Conservation (phyloP, 2,329 filamentous ascomycete genomes). For the Fusarium luffae region DNA sequence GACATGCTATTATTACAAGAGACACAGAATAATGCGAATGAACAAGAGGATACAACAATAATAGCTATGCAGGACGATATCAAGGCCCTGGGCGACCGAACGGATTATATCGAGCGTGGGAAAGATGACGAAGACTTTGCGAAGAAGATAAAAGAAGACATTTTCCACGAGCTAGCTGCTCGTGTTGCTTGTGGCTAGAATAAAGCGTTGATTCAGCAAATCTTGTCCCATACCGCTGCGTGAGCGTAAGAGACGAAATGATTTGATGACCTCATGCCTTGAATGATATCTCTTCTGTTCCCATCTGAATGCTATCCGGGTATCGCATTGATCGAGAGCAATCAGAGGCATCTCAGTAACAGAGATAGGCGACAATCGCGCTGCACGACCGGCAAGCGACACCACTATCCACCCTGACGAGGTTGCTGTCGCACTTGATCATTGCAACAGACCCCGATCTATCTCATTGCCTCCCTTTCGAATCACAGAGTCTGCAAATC, state of each 20-base stretch:
- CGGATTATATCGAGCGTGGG: not conserved
- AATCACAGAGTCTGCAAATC: not conserved
- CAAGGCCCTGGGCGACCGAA: not conserved
- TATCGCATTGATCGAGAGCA: not conserved
- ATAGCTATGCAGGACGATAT: constrained; percentile 9
- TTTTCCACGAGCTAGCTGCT: constrained; percentile 1
- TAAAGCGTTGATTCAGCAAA: not conserved
- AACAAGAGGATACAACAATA: not conserved
- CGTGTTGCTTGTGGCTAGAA: not conserved
- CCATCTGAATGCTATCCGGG: not conserved
- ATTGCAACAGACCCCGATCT: accelerated
- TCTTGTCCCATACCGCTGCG: not conserved
- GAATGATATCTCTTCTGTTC: not conserved
- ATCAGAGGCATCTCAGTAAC: no score
- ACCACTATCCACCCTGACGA: not conserved
- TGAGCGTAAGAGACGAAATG: not conserved
- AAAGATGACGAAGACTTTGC: constrained; percentile 1
- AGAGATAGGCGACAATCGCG: no score
- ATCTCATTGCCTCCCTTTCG: no score
- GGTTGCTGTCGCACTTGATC: not conserved
- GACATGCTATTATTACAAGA: not conserved
- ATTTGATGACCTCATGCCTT: not conserved
- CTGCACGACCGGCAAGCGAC: not conserved
- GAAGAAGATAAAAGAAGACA: constrained; percentile 3
- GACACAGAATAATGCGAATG: not conserved